Evolutionary conservation across 352 stramenopile species (phyloP).

Genomic region (Phytophthora crassamura): DNA sequence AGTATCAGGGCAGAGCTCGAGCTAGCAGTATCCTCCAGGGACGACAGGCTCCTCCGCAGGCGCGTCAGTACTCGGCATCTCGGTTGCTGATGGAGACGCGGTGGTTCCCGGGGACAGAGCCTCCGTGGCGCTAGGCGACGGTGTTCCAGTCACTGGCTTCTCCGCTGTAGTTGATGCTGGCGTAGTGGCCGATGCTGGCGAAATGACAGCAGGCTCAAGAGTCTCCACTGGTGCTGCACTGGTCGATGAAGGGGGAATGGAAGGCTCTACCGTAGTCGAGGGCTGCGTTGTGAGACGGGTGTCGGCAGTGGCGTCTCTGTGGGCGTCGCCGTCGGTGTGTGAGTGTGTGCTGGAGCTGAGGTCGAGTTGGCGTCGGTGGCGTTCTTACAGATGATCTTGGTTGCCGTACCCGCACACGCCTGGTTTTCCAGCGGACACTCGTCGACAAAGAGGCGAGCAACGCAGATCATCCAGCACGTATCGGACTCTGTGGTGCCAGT

Average conservation of each 20-base stretch:
- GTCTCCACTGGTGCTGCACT: neutral
- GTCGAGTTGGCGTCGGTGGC: conserved; percentile 15
- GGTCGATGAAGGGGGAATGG: neutral
- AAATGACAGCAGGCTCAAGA: neutral
- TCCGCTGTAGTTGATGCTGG: neutral
- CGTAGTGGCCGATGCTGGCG: neutral
- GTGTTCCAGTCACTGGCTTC: neutral
- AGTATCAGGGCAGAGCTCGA: too few species aligned
- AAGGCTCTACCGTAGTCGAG: conserved; percentile 8
- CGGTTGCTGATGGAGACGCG: neutral
- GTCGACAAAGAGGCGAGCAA: conserved; percentile 24
- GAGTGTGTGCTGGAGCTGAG: neutral
- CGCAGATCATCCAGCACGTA: conserved; percentile 72
- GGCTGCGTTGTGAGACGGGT: conserved; percentile 1
- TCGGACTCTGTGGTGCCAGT: conserved; percentile 28
- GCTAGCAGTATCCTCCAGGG: conserved; percentile 23
- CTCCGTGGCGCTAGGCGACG: neutral
- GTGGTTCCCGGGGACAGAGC: neutral
- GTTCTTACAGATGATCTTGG: conserved; percentile 39
- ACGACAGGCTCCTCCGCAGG: conserved; percentile 16
- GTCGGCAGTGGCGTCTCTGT: conserved; percentile 10
- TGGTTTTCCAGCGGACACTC: conserved; percentile 45
- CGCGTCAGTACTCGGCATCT: conserved; percentile 5
- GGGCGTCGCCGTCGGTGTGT: neutral
- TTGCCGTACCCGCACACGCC: conserved; percentile 36